Percentiles rank a stretch among this genome's conserved stretches.
Evolutionary conservation across 768 basidiomycete species (phyloP).

Genomic region (Phanerodontia chrysosporium): DNA sequence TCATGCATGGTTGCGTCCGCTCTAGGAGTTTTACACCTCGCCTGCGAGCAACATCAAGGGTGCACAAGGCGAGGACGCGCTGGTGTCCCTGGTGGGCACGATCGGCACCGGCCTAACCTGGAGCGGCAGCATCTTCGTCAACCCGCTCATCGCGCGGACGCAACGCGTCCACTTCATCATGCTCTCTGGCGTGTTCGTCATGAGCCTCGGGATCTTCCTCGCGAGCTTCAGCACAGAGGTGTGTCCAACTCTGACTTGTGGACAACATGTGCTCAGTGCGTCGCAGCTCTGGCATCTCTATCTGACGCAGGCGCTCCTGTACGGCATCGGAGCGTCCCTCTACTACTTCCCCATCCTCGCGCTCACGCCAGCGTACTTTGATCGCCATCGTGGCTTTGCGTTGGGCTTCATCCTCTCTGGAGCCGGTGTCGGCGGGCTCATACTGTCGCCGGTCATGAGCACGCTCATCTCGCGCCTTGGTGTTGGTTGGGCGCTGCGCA

Average conservation of each 20-base stretch:
- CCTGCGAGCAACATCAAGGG: slow-evolving; percentile 30
- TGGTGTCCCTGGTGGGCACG: slow-evolving; percentile 39
- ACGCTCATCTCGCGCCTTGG: slow-evolving; percentile 32
- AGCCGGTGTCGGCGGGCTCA: slow-evolving; percentile 39
- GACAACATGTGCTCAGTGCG: background rate
- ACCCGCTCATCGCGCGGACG: slow-evolving; percentile 32
- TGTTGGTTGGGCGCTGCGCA: slow-evolving; percentile 32
- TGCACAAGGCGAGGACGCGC: slow-evolving; percentile 34
- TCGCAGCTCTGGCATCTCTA: slow-evolving; percentile 40
- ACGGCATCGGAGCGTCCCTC: slow-evolving; percentile 40
- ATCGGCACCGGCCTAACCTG: slow-evolving; percentile 42
- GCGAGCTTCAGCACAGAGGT: slow-evolving; percentile 36
- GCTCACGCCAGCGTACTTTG: slow-evolving; percentile 39
- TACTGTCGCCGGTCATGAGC: slow-evolving; percentile 37
- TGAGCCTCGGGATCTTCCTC: slow-evolving; percentile 39
- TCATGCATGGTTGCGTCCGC: too few species aligned
- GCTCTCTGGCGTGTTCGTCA: slow-evolving; percentile 32
- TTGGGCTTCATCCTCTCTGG: slow-evolving; percentile 41
- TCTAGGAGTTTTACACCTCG: slow-evolving; percentile 42
- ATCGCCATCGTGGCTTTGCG: slow-evolving; percentile 41
- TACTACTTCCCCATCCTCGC: slow-evolving; percentile 43
- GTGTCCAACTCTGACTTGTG: too few species aligned
- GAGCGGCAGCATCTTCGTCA: slow-evolving; percentile 43
- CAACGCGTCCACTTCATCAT: slow-evolving; percentile 33
- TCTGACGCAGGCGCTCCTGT: slow-evolving; percentile 37